Evolutionary conservation across 2,329 filamentous ascomycete genomes (phyloP).

Genomic region (Fusarium albosuccineum): DNA sequence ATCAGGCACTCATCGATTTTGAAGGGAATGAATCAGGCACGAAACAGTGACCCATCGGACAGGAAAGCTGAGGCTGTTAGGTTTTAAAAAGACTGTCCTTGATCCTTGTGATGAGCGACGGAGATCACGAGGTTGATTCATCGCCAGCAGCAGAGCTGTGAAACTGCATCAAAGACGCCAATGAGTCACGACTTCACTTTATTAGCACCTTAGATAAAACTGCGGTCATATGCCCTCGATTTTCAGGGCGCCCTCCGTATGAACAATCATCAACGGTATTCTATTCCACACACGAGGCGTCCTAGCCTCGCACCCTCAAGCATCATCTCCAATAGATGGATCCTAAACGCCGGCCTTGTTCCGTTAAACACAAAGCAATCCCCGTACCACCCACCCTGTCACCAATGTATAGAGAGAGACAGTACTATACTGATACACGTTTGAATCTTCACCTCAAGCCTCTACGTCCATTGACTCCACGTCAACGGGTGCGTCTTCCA

Average conservation of each 20-base stretch:
- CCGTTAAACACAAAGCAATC: slow-evolving; percentile 26
- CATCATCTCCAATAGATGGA: slow-evolving; percentile 25
- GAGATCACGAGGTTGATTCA: background rate
- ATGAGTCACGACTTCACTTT: slow-evolving; percentile 26
- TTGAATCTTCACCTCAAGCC: slow-evolving; percentile 38
- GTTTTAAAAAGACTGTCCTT: too few species aligned
- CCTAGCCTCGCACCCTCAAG: slow-evolving; percentile 17
- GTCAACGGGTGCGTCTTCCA: slow-evolving; percentile 60
- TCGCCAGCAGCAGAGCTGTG: background rate
- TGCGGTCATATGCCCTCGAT: background rate
- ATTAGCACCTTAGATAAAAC: background rate
- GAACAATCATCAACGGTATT: slow-evolving; percentile 33
- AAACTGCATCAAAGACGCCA: slow-evolving; percentile 21
- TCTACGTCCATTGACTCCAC: slow-evolving; percentile 61
- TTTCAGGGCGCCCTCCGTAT: slow-evolving; percentile 30
- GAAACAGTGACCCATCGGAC: too few species aligned
- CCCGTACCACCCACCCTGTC: background rate
- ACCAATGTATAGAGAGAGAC: slow-evolving; percentile 1
- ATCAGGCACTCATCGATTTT: too few species aligned
- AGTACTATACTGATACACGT: slow-evolving; percentile 39
- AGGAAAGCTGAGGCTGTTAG: background rate
- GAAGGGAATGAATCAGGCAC: too few species aligned
- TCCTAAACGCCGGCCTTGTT: slow-evolving; percentile 36
- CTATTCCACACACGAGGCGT: slow-evolving; percentile 21
- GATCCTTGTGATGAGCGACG: too few species aligned